Conservation (phyloP, 2,329 filamentous ascomycete species). For the Trichoderma oligosporum region DNA sequence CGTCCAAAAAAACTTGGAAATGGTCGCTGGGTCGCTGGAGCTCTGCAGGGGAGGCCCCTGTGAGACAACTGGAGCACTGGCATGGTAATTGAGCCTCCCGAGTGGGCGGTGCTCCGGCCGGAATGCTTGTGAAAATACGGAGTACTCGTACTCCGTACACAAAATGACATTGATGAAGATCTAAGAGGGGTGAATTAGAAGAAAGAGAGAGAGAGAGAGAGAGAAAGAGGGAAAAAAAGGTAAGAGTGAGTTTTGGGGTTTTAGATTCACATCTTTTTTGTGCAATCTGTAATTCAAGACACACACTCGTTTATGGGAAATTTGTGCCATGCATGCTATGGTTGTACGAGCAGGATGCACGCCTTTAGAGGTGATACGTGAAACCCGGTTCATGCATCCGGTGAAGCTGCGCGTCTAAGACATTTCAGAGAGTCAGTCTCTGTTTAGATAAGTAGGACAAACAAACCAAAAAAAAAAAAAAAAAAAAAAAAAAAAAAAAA, state of each 20-base stretch:
- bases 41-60: conserved; percentile 7
- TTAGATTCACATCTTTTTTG: background rate
- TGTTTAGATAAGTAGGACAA: background rate
- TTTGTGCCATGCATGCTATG: conserved; percentile 6
- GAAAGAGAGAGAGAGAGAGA: background rate
- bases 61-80: background rate
- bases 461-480: background rate
- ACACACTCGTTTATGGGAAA: conserved; percentile 4
- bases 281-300: background rate
- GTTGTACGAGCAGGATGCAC: conserved; percentile 2
- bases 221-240: background rate
- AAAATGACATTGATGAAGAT: too few species aligned
- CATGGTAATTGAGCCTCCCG: background rate
- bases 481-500: too few species aligned
- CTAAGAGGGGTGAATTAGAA: background rate
- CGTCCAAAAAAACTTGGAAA: background rate
- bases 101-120: background rate
- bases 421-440: background rate
- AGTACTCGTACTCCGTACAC: too few species aligned
- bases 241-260: too few species aligned
- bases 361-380: background rate
- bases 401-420: conserved; percentile 15
- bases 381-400: conserved; percentile 15
- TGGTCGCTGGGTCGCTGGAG: background rate
- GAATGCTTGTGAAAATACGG: background rate